These are phyloP conservation scores for Sordariomycetes sp. DNA, from an alignment of 2,329 filamentous ascomycete species.

Conservation along the genomic window DNA sequence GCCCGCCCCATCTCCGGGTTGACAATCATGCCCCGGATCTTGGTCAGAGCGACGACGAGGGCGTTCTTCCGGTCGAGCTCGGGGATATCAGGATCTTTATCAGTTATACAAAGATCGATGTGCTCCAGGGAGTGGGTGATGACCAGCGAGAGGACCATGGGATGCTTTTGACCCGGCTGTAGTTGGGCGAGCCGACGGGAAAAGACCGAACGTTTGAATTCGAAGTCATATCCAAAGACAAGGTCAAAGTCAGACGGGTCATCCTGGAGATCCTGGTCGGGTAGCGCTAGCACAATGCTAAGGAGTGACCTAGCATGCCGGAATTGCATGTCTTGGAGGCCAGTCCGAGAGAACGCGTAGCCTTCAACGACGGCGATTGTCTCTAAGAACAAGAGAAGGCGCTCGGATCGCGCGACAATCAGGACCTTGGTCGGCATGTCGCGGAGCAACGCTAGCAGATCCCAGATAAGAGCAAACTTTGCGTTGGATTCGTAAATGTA, in stretches of 20 bases:
- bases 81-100: constrained; percentile 3
- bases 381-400: constrained; percentile 37
- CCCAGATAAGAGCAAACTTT: constrained; percentile 46
- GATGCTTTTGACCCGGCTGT: constrained; percentile 14
- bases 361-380: constrained; percentile 28
- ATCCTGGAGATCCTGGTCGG: constrained; percentile 20
- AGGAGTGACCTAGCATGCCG: constrained; percentile 19
- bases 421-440: constrained; percentile 31
- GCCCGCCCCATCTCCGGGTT: constrained; percentile 23
- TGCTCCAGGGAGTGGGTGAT: constrained; percentile 42
- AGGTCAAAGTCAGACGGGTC: constrained; percentile 29
- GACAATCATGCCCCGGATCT: constrained; percentile 22
- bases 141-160: constrained; percentile 33
- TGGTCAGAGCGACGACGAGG: constrained; percentile 22
- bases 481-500: constrained; percentile 42
- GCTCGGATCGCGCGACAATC: constrained; percentile 36
- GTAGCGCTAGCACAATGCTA: constrained; percentile 27
- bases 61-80: constrained; percentile 32
- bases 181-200: constrained; percentile 9
- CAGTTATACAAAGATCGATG: constrained; percentile 27
- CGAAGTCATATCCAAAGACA: constrained; percentile 40
- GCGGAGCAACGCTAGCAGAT: constrained; percentile 33
- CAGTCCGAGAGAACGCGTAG: constrained; percentile 19
- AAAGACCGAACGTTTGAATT: constrained; percentile 24
- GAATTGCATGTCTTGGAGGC: constrained; percentile 13